Base-by-base conservation (phyloP, 192 early-diverging fungal genomes). In the Umbelopsis vinacea region DNA sequence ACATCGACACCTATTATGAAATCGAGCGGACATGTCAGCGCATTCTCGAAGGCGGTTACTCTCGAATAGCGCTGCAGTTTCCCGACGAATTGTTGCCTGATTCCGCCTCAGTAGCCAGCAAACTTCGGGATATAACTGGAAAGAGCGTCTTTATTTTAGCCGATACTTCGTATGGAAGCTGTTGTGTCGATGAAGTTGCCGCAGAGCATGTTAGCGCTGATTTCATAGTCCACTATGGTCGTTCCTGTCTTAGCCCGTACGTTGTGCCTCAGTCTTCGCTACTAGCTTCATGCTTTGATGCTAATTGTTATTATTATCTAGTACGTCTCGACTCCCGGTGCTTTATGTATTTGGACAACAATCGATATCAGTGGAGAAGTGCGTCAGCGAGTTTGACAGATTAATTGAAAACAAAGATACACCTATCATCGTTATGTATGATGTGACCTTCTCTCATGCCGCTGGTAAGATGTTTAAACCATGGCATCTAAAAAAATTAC, bases 141-240 rank as follows among this genome's bases (percentile, higher is more conserved):
- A 76, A 74, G 8, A 71, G 82, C 2, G 71, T 95, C 47, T 97
- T 89, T 76, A 85, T 98, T 26, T 79, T 99, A 37, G 98, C 93
- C 19, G 98, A 99, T 73, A 98, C 98, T 0, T 95, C 97, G 17
- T 97, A 95, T 74, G 97, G 97, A 69, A 94, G 94, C 79, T 99
- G 98, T 79, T 99, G 98, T 77, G 95, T 97, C 1, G 98, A 99
- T 77, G 95, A 97, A 73, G 92, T 99, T 2, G 96, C 98, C 23
- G 96, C 96, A 8, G 87, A 95, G 79, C 98, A 99, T 73, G 90
- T 89, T 40, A 63, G 80, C 9, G 89, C 95, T 15, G 93, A 98
- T 52, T 74, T 94, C n/a, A 90, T 99, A 35, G 88, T 99, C 35
- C 98, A 99, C 79, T 99, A 94, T 85, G 98, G 98, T 4, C 90